Percentiles rank a stretch among this genome's conserved stretches.
These are phyloP conservation scores for Leccinum rimulosum DNA, from an alignment of 768 basidiomycete species.

Conservation along the genomic window DNA sequence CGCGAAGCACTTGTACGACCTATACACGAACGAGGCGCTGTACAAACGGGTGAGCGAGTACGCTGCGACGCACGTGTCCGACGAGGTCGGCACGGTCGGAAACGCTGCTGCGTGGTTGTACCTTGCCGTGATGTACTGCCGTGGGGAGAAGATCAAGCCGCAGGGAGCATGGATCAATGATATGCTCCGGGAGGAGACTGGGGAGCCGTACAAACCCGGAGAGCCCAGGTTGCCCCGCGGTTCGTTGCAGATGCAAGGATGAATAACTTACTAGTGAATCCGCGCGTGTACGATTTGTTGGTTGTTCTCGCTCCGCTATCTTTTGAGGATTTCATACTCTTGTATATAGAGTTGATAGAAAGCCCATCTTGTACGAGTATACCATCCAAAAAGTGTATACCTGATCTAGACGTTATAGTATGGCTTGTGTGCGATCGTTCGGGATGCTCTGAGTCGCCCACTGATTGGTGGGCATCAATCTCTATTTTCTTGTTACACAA, in stretches of 20 bases:
- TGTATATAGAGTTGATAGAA: conserved; percentile 14
- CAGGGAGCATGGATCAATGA: conserved; percentile 87
- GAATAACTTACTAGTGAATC: conserved; percentile 1
- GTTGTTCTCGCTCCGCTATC: background rate
- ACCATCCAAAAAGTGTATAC: conserved; percentile 8
- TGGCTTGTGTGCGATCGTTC: background rate
- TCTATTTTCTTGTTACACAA: too few relatives aligned
- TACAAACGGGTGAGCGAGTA: conserved; percentile 63
- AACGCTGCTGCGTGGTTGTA: conserved; percentile 68
- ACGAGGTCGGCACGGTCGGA: conserved; percentile 83
- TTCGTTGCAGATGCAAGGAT: conserved; percentile 48
- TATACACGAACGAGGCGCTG: conserved; percentile 71
- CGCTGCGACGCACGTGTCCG: conserved; percentile 74
- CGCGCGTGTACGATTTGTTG: conserved; percentile 10
- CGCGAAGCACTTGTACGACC: conserved; percentile 70
- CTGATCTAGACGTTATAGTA: background rate
- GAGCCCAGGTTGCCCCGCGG: conserved; percentile 74
- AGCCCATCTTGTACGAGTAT: conserved; percentile 2
- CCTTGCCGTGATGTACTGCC: conserved; percentile 76
- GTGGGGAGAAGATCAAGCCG: conserved; percentile 75
- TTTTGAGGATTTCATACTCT: background rate
- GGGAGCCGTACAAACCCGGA: conserved; percentile 60
- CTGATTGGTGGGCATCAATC: too few relatives aligned
- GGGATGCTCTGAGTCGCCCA: too few relatives aligned
- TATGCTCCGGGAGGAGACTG: conserved; percentile 70